A percentile compares a stretch with the other conserved stretches of the same genome.
Evolutionary conservation across 2,329 filamentous ascomycete species (phyloP).

Genomic region (Neonectria faginata): DNA sequence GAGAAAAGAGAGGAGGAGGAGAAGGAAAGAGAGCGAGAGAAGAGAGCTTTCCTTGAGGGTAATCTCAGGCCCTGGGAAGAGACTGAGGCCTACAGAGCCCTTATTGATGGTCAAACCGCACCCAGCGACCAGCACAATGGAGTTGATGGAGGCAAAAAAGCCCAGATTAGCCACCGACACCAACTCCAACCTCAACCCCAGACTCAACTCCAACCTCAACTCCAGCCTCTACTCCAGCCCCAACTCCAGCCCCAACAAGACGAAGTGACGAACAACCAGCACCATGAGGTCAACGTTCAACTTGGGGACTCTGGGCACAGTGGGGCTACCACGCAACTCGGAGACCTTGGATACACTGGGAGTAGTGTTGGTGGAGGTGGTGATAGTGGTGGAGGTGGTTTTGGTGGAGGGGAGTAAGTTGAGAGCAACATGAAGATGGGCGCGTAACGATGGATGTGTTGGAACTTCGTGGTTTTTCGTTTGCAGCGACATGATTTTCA

Average conservation of each 20-base stretch:
- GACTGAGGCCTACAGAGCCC: not conserved
- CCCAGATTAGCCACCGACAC: not conserved
- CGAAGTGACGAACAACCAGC: not conserved
- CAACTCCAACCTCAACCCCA: not conserved
- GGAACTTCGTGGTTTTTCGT: not conserved
- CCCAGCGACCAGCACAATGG: not conserved
- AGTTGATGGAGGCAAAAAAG: not conserved
- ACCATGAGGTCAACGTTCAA: not conserved
- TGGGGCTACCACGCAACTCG: not conserved
- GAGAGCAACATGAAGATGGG: not conserved
- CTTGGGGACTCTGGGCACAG: not conserved
- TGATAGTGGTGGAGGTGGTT: not conserved
- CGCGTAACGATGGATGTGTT: not conserved
- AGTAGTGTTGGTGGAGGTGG: not conserved
- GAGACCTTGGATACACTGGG: not conserved
- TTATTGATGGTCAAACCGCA: not conserved
- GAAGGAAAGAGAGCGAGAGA: not conserved
- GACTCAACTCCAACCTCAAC: not conserved
- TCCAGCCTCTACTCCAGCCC: not conserved
- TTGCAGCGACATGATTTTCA: constrained; percentile 4
- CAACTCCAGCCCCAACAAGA: not conserved
- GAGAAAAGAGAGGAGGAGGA: not conserved
- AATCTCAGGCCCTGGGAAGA: not conserved
- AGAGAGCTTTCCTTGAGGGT: not conserved
- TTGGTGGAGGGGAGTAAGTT: not conserved